A percentile compares a stretch with the other conserved stretches of the same genome.
These are phyloP conservation scores for Usnea hakonensis DNA, from an alignment of 495 filamentous ascomycete genomes.

Conservation along the genomic window DNA sequence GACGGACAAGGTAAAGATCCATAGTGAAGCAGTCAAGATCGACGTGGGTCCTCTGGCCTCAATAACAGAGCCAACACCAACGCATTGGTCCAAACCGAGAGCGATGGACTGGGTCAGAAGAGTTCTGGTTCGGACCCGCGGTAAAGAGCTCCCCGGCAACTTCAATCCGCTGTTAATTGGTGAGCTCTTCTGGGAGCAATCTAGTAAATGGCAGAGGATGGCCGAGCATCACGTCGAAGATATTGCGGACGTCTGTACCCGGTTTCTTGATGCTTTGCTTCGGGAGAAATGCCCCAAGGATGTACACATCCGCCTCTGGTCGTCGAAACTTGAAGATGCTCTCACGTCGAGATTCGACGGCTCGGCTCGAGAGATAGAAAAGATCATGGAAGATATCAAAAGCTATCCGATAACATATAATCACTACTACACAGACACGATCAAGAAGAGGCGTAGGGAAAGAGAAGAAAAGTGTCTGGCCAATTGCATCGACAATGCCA, in stretches of 20 bases:
- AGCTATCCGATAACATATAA: conserved; percentile 25
- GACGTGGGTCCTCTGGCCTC: background rate
- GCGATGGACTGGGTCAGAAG: conserved; percentile 1
- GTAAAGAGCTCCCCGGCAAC: conserved; percentile 39
- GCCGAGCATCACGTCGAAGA: background rate
- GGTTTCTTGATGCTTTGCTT: background rate
- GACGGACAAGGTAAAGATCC: background rate
- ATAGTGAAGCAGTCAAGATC: background rate
- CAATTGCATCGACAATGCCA: conserved; percentile 2
- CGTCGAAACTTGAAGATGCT: too few species aligned
- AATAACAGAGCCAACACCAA: background rate
- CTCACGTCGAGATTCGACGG: too few species aligned
- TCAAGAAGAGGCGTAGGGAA: conserved; percentile 16
- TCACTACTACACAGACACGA: conserved; percentile 23
- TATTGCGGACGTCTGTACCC: background rate
- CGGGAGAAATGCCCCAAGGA: conserved; percentile 1
- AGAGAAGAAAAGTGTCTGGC: background rate
- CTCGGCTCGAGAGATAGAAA: too few species aligned
- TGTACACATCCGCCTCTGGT: background rate
- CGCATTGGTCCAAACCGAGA: background rate
- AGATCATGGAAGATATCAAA: conserved; percentile 12
- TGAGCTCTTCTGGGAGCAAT: conserved; percentile 40
- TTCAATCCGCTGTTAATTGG: conserved; percentile 41
- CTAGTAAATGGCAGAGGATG: conserved; percentile 29
- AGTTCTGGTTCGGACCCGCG: conserved; percentile 21